Evolutionary conservation across 1,139 yeast genomes (phyloP).

Genomic region (Arxiozyma slooffiae): DNA sequence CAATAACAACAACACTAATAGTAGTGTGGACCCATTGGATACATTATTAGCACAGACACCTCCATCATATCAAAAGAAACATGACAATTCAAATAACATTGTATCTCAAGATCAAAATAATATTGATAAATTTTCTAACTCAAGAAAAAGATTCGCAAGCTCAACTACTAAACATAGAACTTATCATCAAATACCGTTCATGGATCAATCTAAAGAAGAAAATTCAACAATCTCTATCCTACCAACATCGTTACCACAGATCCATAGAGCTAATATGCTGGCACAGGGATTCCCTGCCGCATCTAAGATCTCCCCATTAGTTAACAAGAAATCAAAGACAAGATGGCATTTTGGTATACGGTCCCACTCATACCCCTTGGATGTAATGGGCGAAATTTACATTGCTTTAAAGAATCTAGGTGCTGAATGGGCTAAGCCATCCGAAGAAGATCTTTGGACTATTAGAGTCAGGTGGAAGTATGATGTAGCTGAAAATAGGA

Average conservation of each 20-base stretch:
- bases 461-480: slow-evolving; percentile 94
- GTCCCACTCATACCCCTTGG: slow-evolving; percentile 90
- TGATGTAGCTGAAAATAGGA: slow-evolving; percentile 29
- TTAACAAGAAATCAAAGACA: slow-evolving; percentile 78
- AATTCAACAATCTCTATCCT: slow-evolving; percentile 71
- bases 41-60: slow-evolving; percentile 20
- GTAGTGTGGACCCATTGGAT: slow-evolving; percentile 30
- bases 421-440: slow-evolving; percentile 95
- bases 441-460: slow-evolving; percentile 92
- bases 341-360: slow-evolving; percentile 99
- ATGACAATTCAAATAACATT: background rate
- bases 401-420: slow-evolving; percentile 88
- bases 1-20: slow-evolving; percentile 1
- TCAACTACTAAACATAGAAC: slow-evolving; percentile 23
- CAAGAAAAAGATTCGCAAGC: slow-evolving; percentile 12
- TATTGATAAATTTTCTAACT: background rate
- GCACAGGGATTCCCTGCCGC: slow-evolving; percentile 43
- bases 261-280: slow-evolving; percentile 88
- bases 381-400: slow-evolving; percentile 97
- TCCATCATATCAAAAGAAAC: slow-evolving; percentile 15
- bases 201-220: slow-evolving; percentile 27
- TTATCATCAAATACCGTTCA: slow-evolving; percentile 27
- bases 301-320: slow-evolving; percentile 59
- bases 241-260: slow-evolving; percentile 89
- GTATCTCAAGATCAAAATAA: slow-evolving; percentile 4